Evolutionary conservation across 1,284 basidiomycete genomes (phyloP).

Genomic region (Clitocybe nebularis): DNA sequence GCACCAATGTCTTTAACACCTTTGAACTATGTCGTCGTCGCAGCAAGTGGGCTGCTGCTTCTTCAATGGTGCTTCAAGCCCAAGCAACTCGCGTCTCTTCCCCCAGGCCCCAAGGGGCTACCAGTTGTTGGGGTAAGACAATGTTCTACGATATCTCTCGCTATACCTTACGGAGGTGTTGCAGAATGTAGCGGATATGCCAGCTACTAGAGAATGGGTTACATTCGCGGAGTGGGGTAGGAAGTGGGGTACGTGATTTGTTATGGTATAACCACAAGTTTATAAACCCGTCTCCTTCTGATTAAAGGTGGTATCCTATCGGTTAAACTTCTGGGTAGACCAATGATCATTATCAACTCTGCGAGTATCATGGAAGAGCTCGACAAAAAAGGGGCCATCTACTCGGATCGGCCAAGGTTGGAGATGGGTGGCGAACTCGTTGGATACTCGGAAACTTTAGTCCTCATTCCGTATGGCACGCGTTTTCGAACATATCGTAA

Average conservation of each 20-base stretch:
- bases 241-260: neutral
- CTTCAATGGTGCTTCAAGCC: conserved; percentile 11
- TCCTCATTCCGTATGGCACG: conserved; percentile 27
- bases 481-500: conserved; percentile 30
- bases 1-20: conserved; percentile 7
- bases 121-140: conserved; percentile 27
- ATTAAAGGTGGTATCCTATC: neutral
- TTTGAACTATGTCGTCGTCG: conserved; percentile 8
- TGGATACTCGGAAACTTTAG: conserved; percentile 24
- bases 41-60: conserved; percentile 10
- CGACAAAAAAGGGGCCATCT: conserved; percentile 1
- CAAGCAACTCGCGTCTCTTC: conserved; percentile 18
- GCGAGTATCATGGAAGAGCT: conserved; percentile 2
- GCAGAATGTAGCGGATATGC: conserved; percentile 3
- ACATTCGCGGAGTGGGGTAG: conserved; percentile 1
- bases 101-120: conserved; percentile 29
- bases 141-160: neutral
- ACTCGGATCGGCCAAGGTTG: conserved; percentile 31
- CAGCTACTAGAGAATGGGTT: neutral
- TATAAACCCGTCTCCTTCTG: neutral
- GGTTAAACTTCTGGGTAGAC: neutral
- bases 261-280: neutral
- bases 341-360: conserved; percentile 1
- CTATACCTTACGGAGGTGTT: neutral
- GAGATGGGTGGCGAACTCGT: conserved; percentile 31